Evolutionary conservation across 1,284 basidiomycete species (phyloP), one percentile per base, ranked within the genome.

Genomic region (Amylostereum areolatum): DNA sequence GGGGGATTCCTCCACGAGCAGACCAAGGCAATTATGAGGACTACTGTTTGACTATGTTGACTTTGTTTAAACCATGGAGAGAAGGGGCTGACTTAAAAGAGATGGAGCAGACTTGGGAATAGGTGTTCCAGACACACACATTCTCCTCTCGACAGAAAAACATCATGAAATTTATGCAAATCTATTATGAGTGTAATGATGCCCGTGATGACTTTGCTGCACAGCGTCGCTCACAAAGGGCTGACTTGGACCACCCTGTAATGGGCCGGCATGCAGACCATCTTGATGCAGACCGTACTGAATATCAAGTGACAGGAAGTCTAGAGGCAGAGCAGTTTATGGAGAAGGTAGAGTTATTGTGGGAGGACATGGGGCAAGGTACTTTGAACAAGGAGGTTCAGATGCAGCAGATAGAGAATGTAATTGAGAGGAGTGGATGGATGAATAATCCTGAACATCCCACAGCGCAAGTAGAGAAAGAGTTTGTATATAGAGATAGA

Each of bases 171-270:
- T 39, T 39, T 25, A 18, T 39, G n/a, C 37, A 62, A 42, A 43
- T 61, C 2, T 33, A 43, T 10, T 59, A 62, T 53, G 59, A 61
- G 46, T 61, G 59, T 41, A 44, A 52, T 30, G 59, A 61, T 56
- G 57, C 57, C 11, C 32, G 58, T 33, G 55, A 62, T 51, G 59
- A 62, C 45, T 63, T 48, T 49, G 34, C 49, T 43, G 47, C 50
- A 11, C 46, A 51, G 37, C 37, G 37, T 39, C n/a, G n/a, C n/a
- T n/a, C n/a, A n/a, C n/a, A n/a, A n/a, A n/a, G n/a, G n/a, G n/a
- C n/a, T n/a, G n/a, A n/a, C n/a, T n/a, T n/a, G n/a, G n/a, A n/a
- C n/a, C n/a, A n/a, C n/a, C n/a, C n/a, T n/a, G n/a, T n/a, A n/a
- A n/a, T n/a, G n/a, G n/a, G n/a, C n/a, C n/a, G n/a, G n/a, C n/a